Percentiles rank a stretch among this genome's conserved stretches.
These are phyloP conservation scores for Aplosporella prunicola DNA, from an alignment of 2,329 filamentous ascomycete species.

Conservation along the genomic window DNA sequence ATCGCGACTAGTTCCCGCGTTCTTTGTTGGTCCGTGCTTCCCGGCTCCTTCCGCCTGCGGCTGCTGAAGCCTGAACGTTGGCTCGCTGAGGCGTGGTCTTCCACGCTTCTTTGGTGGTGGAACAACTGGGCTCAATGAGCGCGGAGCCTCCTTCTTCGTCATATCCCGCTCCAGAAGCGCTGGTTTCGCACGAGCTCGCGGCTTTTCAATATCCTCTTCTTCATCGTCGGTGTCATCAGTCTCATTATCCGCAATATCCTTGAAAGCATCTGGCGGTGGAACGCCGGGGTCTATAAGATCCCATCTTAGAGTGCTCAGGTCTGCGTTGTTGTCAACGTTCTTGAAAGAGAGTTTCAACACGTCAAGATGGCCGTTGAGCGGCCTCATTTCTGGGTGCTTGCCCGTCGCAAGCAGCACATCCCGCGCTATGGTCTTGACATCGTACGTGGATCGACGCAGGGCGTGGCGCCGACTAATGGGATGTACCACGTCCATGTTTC, in stretches of 20 bases:
- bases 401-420: conserved; percentile 54
- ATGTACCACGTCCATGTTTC: conserved; percentile 30
- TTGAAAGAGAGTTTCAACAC: conserved; percentile 35
- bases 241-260: conserved; percentile 17
- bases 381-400: conserved; percentile 49
- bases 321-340: conserved; percentile 36
- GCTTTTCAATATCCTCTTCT: conserved; percentile 8
- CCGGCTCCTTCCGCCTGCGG: not conserved
- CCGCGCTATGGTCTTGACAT: conserved; percentile 52
- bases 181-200: not conserved
- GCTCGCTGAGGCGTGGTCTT: too few relatives aligned
- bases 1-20: conserved; percentile 5
- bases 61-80: too few relatives aligned
- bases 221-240: conserved; percentile 28
- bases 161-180: too few relatives aligned
- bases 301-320: conserved; percentile 52
- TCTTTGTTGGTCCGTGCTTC: conserved; percentile 3
- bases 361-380: conserved; percentile 52
- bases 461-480: conserved; percentile 39
- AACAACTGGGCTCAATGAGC: too few relatives aligned
- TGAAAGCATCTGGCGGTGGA: conserved; percentile 30
- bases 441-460: conserved; percentile 44
- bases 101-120: too few relatives aligned
- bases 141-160: too few relatives aligned
- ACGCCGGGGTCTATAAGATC: conserved; percentile 50